These are phyloP conservation scores for Barnettozyma wickerhamii DNA, from an alignment of 805 yeast species.

Conservation along the genomic window DNA sequence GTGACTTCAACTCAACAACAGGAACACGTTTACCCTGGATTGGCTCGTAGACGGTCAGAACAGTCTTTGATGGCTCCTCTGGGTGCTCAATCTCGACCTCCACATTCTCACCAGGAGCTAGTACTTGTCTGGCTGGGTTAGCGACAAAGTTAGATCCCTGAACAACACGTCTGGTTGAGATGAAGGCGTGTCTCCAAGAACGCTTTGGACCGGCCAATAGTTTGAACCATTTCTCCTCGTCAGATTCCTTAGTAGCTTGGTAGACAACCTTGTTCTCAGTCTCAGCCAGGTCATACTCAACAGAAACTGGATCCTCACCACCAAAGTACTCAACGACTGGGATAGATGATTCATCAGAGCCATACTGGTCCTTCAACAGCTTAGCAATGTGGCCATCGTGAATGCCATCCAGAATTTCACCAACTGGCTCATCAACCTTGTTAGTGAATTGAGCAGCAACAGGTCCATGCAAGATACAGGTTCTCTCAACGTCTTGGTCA, in stretches of 20 bases:
- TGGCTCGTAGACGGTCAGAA: conserved; percentile 61
- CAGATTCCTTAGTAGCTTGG: conserved; percentile 34
- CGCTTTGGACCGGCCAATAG: conserved; percentile 73
- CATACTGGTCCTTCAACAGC: conserved; percentile 65
- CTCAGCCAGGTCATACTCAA: conserved; percentile 30
- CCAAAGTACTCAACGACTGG: conserved; percentile 92
- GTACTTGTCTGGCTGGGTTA: conserved; percentile 76
- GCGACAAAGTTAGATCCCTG: conserved; percentile 78
- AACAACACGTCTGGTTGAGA: conserved; percentile 72
- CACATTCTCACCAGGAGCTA: conserved; percentile 66
- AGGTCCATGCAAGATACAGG: conserved; percentile 99
- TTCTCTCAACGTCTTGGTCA: conserved; percentile 94
- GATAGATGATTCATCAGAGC: conserved; percentile 62
- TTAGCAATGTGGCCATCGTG: conserved; percentile 84
- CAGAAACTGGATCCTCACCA: conserved; percentile 46
- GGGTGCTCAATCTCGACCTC: conserved; percentile 58
- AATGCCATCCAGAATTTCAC: conserved; percentile 80
- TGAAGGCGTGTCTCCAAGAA: conserved; percentile 90
- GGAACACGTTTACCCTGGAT: conserved; percentile 66
- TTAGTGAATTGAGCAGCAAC: conserved; percentile 93
- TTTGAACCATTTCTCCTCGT: conserved; percentile 59
- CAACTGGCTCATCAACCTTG: conserved; percentile 87
- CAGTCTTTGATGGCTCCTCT: conserved; percentile 49
- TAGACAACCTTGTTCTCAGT: conserved; percentile 32
- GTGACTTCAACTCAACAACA: conserved; percentile 58